phyloP scores from a whole-genome alignment of 2,329 filamentous ascomycete genomes.

The Aspergillus vadensis region DNA sequence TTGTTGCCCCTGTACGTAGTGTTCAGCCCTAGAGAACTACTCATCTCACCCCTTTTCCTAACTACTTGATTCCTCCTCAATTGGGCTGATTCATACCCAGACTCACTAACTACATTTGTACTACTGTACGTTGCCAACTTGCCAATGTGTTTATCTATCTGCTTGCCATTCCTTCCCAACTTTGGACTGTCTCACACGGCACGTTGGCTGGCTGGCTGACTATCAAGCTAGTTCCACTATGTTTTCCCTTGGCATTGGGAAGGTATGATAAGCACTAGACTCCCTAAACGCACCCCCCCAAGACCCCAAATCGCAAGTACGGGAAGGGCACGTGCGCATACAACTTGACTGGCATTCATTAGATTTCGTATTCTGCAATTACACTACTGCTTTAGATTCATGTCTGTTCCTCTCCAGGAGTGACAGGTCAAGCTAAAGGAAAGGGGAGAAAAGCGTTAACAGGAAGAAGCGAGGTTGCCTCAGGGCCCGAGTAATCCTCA shows the following conservation, averaged over 20 bases:
- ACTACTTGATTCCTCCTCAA: too few relatives aligned
- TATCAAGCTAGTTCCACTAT: neutral
- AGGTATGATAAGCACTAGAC: neutral
- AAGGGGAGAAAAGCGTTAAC: neutral
- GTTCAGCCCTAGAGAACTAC: too few relatives aligned
- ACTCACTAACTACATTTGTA: too few relatives aligned
- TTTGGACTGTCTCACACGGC: neutral
- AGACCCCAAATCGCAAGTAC: neutral
- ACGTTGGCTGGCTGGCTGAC: neutral
- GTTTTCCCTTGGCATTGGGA: neutral
- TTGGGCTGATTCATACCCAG: too few relatives aligned
- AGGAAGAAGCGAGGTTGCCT: neutral
- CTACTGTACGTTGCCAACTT: too few relatives aligned
- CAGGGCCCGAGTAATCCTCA: neutral
- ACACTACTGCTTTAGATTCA: neutral
- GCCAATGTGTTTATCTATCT: too few relatives aligned
- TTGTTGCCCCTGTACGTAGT: too few relatives aligned
- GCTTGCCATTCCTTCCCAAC: neutral
- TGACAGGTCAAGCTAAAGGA: neutral
- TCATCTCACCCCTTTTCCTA: too few relatives aligned
- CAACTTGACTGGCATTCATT: neutral
- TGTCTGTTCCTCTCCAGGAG: neutral
- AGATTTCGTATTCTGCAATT: neutral
- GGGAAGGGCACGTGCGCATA: neutral
- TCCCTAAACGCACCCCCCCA: neutral